These are phyloP conservation scores for Pseudogymnoascus sp. DNA, from an alignment of 2,329 filamentous ascomycete species.

Conservation along the genomic window DNA sequence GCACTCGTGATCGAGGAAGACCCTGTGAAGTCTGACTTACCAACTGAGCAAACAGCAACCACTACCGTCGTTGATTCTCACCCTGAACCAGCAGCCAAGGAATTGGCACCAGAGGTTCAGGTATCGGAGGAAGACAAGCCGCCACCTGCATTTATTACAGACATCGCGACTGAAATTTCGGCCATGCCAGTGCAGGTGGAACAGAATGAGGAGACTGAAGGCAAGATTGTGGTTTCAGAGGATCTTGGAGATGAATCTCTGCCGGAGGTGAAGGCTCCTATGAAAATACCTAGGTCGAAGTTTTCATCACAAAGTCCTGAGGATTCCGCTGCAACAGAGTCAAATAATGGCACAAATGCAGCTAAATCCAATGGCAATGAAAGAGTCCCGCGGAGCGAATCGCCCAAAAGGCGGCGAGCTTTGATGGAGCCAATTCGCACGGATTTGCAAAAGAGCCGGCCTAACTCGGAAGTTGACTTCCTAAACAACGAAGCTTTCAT, in stretches of 20 bases:
- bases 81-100: not conserved
- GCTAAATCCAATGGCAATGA: not conserved
- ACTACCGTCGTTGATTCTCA: not conserved
- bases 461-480: slow-evolving; percentile 42
- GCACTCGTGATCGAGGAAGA: not conserved
- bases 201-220: not conserved
- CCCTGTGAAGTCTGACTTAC: not conserved
- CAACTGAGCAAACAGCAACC: not conserved
- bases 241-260: not conserved
- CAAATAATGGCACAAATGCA: not conserved
- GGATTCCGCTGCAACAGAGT: not conserved
- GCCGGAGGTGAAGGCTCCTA: slow-evolving; percentile 13
- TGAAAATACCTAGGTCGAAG: slow-evolving; percentile 26
- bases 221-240: not conserved
- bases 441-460: slow-evolving; percentile 32
- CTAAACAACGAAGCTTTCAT: slow-evolving; percentile 74
- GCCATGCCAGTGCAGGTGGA: not conserved
- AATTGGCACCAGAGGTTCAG: not conserved
- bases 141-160: not conserved
- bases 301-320: slow-evolving; percentile 25
- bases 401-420: slow-evolving; percentile 23
- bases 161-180: not conserved
- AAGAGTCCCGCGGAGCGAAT: not conserved
- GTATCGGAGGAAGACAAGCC: not conserved
- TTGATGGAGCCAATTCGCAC: slow-evolving; percentile 51